phyloP scores from a whole-genome alignment of 495 filamentous ascomycete genomes.

The Schizothecium vesticola region DNA sequence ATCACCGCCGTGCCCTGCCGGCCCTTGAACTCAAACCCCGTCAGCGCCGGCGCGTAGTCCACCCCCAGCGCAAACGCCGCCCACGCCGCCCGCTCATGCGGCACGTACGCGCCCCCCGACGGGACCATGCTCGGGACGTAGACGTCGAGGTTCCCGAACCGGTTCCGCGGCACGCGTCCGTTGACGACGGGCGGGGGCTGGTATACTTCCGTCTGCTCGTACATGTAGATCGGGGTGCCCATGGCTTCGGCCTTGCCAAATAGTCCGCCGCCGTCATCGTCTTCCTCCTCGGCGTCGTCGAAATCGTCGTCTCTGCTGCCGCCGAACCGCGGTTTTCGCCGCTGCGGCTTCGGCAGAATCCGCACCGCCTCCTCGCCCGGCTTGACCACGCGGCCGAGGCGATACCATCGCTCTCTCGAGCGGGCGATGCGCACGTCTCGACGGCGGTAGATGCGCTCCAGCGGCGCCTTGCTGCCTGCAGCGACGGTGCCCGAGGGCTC shows the following conservation, averaged over 20 bases:
- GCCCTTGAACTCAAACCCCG: slow-evolving; percentile 80
- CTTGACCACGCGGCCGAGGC: slow-evolving; percentile 71
- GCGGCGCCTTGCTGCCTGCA: slow-evolving; percentile 50
- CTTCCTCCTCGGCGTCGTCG: slow-evolving; percentile 38
- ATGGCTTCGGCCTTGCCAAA: slow-evolving; percentile 30
- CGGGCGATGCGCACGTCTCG: slow-evolving; percentile 69
- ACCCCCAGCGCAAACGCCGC: slow-evolving; percentile 74
- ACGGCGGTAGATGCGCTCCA: slow-evolving; percentile 68
- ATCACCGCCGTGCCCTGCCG: slow-evolving; percentile 75
- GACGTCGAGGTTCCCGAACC: slow-evolving; percentile 82
- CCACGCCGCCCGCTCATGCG: slow-evolving; percentile 57
- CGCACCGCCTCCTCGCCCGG: slow-evolving; percentile 72
- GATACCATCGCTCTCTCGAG: slow-evolving; percentile 82
- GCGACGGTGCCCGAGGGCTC: slow-evolving; percentile 70
- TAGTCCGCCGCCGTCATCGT: slow-evolving; percentile 30
- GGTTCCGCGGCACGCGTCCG: slow-evolving; percentile 77
- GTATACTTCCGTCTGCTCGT: slow-evolving; percentile 72
- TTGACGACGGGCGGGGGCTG: slow-evolving; percentile 65
- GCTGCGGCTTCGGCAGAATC: slow-evolving; percentile 45
- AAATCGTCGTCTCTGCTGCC: slow-evolving; percentile 32
- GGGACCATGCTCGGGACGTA: slow-evolving; percentile 94
- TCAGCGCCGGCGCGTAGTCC: slow-evolving; percentile 85
- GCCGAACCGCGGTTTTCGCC: slow-evolving; percentile 23
- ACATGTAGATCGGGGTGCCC: slow-evolving; percentile 60
- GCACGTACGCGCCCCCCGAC: slow-evolving; percentile 62